These are phyloP conservation scores for Aspergillus ochraceus DNA, from an alignment of 2,329 filamentous ascomycete species.

Conservation along the genomic window DNA sequence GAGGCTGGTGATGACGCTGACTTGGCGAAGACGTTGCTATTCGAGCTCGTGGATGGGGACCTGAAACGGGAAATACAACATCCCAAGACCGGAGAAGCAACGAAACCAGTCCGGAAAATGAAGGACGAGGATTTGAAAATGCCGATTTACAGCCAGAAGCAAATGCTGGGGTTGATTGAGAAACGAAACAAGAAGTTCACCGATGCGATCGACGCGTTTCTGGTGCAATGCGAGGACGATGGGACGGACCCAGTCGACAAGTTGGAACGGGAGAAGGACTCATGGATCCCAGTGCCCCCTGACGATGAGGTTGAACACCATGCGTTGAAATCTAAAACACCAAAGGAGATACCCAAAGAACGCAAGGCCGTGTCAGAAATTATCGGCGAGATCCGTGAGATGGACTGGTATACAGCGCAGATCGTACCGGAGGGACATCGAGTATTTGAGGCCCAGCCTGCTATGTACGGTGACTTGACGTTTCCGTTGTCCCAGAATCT, in stretches of 20 bases:
- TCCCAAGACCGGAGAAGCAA: conserved; percentile 71
- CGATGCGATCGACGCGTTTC: conserved; percentile 72
- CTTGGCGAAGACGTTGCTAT: conserved; percentile 66
- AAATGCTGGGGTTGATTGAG: conserved; percentile 85
- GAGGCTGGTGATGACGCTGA: conserved; percentile 37
- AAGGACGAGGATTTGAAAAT: conserved; percentile 81
- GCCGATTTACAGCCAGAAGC: conserved; percentile 89
- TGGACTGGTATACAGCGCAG: conserved; percentile 87
- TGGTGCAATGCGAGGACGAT: conserved; percentile 69
- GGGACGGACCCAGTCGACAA: conserved; percentile 65
- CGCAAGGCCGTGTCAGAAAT: conserved; percentile 82
- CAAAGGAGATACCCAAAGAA: conserved; percentile 73
- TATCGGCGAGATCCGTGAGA: conserved; percentile 74
- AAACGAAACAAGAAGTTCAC: conserved; percentile 83
- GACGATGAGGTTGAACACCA: conserved; percentile 40
- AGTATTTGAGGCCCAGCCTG: conserved; percentile 80
- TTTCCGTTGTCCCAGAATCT: conserved; percentile 86
- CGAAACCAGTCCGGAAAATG: conserved; percentile 66
- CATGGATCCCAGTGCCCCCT: conserved; percentile 63
- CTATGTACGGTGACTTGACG: conserved; percentile 78
- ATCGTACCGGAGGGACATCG: conserved; percentile 92
- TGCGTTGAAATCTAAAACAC: conserved; percentile 50
- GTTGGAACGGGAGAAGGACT: conserved; percentile 60
- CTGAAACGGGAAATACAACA: conserved; percentile 75
- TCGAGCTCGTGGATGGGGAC: conserved; percentile 91